These are phyloP conservation scores for Chromera velia DNA, from an alignment of 73 alveolate genomes.

Conservation along the genomic window DNA sequence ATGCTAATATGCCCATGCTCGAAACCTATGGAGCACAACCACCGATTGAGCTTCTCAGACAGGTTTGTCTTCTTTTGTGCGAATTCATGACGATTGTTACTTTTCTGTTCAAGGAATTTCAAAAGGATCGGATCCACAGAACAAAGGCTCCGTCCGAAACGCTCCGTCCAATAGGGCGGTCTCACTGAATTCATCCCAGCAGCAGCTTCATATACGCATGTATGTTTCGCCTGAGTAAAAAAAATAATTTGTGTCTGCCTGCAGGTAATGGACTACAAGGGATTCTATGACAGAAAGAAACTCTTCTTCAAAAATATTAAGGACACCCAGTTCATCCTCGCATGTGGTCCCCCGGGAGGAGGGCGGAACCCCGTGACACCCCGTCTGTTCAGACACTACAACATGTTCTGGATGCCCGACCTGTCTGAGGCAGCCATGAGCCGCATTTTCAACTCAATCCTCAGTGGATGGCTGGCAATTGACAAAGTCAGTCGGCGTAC, in stretches of 20 bases:
- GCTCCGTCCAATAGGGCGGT: neutral
- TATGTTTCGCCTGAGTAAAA: neutral
- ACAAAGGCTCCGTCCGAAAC: neutral
- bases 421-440: constrained; percentile 56
- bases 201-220: neutral
- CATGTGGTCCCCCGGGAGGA: constrained; percentile 99
- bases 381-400: constrained; percentile 96
- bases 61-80: neutral
- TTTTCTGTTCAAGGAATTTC: neutral
- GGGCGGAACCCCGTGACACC: constrained; percentile 99
- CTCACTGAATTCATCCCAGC: neutral
- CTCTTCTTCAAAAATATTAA: constrained; percentile 77
- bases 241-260: too few species aligned
- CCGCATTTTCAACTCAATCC: constrained; percentile 31
- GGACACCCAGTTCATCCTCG: constrained; percentile 92
- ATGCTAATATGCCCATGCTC: constrained; percentile 96
- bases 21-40: constrained; percentile 98
- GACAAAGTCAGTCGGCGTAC: neutral
- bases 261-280: constrained; percentile 93
- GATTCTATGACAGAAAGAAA: constrained; percentile 93
- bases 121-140: neutral
- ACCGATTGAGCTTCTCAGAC: constrained; percentile 95
- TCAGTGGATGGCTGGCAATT: constrained; percentile 46
- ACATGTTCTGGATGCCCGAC: constrained; percentile 97
- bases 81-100: neutral